Conservation (phyloP, 2,329 filamentous ascomycete species). For the Colletotrichum horii region DNA sequence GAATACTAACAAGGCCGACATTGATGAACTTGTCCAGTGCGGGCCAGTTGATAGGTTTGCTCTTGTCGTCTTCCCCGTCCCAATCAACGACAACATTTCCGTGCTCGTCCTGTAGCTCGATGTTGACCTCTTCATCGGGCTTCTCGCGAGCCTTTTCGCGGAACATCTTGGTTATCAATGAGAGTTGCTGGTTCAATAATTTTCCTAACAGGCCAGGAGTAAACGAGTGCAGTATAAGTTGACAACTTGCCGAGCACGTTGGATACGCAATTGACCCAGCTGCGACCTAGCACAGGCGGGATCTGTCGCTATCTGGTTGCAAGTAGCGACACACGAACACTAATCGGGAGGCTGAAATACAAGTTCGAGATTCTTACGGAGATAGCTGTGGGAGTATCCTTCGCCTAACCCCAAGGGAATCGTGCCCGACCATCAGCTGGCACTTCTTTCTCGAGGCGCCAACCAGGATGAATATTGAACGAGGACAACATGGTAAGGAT, state of each 20-base stretch:
- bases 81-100: slow-evolving; percentile 51
- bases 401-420: neutral
- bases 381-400: neutral
- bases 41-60: slow-evolving; percentile 51
- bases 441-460: neutral
- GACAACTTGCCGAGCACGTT: neutral
- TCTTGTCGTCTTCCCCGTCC: slow-evolving; percentile 61
- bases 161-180: neutral
- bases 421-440: neutral
- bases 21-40: neutral
- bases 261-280: neutral
- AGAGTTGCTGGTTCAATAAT: neutral
- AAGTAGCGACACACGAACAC: neutral
- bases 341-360: neutral
- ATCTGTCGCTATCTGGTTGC: neutral
- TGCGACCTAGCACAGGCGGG: neutral
- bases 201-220: neutral
- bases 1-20: slow-evolving; percentile 29
- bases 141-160: neutral
- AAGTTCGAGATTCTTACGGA: neutral
- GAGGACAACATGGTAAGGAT: neutral
- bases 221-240: neutral
- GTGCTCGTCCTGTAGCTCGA: neutral
- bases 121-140: neutral
- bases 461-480: neutral